phyloP scores from a whole-genome alignment of 176 grass and related monocot genomes.

The Oryza australiensis region DNA sequence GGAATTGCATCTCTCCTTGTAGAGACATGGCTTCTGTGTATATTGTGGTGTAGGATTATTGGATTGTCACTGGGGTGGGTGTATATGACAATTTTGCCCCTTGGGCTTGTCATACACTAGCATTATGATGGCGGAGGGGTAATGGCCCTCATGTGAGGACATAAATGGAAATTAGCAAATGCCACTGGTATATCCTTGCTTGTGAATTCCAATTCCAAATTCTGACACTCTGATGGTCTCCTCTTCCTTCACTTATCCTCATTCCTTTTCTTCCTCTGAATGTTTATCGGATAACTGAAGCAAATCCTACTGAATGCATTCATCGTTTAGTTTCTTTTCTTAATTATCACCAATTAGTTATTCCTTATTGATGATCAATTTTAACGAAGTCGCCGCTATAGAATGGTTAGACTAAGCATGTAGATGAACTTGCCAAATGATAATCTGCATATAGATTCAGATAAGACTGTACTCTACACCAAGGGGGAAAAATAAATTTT shows the following conservation, averaged over 20 bases:
- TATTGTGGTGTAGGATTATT: slow-evolving; percentile 14
- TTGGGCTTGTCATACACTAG: background rate
- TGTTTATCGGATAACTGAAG: background rate
- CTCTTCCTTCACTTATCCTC: background rate
- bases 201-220: background rate
- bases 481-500: background rate
- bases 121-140: background rate
- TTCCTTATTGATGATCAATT: background rate
- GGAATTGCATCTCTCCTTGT: slow-evolving; percentile 21
- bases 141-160: background rate
- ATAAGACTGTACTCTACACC: background rate
- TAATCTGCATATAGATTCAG: background rate
- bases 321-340: background rate
- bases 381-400: background rate
- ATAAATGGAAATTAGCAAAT: slow-evolving; percentile 38
- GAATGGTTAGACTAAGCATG: background rate
- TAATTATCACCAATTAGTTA: background rate
- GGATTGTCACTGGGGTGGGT: background rate
- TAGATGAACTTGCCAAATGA: background rate
- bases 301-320: background rate
- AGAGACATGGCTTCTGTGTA: slow-evolving; percentile 18
- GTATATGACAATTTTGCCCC: slow-evolving; percentile 20
- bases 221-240: background rate
- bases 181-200: slow-evolving; percentile 25
- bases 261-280: background rate